Conservation (phyloP, 768 basidiomycete species). For the Phylloporus sp. region DNA sequence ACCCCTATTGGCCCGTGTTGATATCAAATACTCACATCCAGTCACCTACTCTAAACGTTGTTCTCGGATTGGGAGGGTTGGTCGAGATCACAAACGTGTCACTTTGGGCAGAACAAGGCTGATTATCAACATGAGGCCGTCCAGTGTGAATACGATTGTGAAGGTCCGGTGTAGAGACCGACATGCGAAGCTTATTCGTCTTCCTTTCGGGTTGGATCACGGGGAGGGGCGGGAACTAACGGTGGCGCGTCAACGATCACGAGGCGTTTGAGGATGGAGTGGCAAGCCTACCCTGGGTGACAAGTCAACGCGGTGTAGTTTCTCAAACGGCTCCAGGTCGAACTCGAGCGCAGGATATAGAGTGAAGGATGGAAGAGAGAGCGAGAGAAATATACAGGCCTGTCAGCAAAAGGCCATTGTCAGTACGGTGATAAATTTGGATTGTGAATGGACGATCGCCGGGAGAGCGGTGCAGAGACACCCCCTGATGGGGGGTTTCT, state of each 20-base stretch:
- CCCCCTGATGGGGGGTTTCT: not conserved
- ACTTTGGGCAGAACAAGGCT: slow-evolving; percentile 3
- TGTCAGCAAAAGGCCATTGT: slow-evolving; percentile 27
- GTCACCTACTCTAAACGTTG: slow-evolving; percentile 64
- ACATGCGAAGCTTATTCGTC: slow-evolving; percentile 31
- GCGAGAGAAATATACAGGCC: slow-evolving; percentile 54
- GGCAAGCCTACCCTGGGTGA: slow-evolving; percentile 19
- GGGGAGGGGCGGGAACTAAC: slow-evolving; percentile 22
- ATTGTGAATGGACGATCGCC: slow-evolving; percentile 14
- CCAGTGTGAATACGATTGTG: slow-evolving; percentile 20
- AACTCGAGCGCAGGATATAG: slow-evolving; percentile 56
- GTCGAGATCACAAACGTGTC: slow-evolving; percentile 56
- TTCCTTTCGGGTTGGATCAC: slow-evolving; percentile 18
- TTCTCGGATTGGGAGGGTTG: slow-evolving; percentile 69
- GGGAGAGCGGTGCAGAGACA: slow-evolving; percentile 10
- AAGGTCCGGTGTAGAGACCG: slow-evolving; percentile 32
- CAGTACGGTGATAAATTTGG: slow-evolving; percentile 16
- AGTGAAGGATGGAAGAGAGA: slow-evolving; percentile 44
- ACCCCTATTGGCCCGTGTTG: slow-evolving; percentile 12
- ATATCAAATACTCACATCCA: slow-evolving; percentile 62
- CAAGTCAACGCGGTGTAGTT: slow-evolving; percentile 46
- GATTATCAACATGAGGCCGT: not conserved
- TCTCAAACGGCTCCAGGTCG: slow-evolving; percentile 60
- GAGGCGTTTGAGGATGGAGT: not conserved
- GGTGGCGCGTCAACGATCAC: not conserved